Base-by-base conservation (phyloP, 1,284 basidiomycete genomes). In the Wallemia ichthyophaga region DNA sequence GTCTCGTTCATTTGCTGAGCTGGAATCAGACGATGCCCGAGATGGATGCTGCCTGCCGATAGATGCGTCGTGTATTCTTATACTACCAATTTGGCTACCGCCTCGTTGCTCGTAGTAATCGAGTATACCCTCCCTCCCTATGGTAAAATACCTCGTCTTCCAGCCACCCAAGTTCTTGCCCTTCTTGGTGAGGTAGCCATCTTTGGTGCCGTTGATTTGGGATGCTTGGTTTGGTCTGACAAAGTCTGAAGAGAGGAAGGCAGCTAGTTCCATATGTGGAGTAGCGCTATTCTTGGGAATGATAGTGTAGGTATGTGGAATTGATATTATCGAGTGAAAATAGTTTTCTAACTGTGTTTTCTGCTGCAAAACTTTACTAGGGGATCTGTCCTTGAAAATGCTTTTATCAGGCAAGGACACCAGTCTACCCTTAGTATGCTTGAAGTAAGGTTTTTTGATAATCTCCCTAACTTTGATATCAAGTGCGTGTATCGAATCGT, bases 101-200 rank as follows among this genome's bases (percentile, higher is more conserved):
- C 88, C 89, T 59, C 86, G 82, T 83, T 91, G 69, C 71, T 96
- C 92, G 67, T 86, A 96, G 70, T 95, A 96, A 68, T 92, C 86
- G 62, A 96, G 75, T 0, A 82, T 58, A 74, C 3, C 85, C 78
- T 9, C 88, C 82, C 70, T 87, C 79, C 56, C 64, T 1, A 96
- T 73, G 7, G 94, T 83, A 66, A 96, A 96, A 70, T 82, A 96
- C 55, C 92, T 76, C 27, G 87, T 88, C 68, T 91, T 91, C 89
- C 89, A 94, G 1, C 75, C 85, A 59, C 89, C 89, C 69, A 96
- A 91, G 67, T 88, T 94, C 72, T 94, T 88, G 23, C 91, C 91
- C 63, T 89, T 79, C 71, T 96, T 96, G 26, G 92, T 95, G 56
- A 95, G 73, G 70, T 92, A 96, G 23, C 92, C 92, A 71, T 89